Conservation (phyloP, 176 grass and related monocot genomes). For the Leersia perrieri region DNA sequence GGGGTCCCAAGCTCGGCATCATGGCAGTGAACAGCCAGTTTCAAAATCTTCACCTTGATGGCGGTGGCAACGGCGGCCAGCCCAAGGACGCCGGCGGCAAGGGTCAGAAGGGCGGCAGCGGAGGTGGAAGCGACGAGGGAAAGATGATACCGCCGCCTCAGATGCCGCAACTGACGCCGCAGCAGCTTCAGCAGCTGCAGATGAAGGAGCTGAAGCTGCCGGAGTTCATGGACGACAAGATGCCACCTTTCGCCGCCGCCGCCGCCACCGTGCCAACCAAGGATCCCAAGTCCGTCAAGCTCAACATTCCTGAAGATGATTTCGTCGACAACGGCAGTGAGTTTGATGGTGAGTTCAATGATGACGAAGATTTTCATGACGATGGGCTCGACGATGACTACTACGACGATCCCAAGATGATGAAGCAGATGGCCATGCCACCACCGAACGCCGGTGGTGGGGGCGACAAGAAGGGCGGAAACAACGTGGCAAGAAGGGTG, state of each 20-base stretch:
- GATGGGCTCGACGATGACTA: constrained; percentile 54
- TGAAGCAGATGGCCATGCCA: constrained; percentile 44
- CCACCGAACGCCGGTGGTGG: constrained; percentile 22
- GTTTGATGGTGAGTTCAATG: constrained; percentile 57
- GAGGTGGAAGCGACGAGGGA: constrained; percentile 11
- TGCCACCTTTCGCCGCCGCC: constrained; percentile 47
- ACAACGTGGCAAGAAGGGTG: constrained; percentile 42
- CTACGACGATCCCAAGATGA: constrained; percentile 63
- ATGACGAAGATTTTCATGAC: constrained; percentile 48
- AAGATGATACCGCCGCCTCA: constrained; percentile 36
- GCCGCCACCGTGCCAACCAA: constrained; percentile 22
- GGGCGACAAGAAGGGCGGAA: constrained; percentile 42
- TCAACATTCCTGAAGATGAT: constrained; percentile 42
- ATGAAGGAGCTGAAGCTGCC: constrained; percentile 68
- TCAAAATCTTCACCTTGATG: constrained; percentile 41
- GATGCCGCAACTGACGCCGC: constrained; percentile 39
- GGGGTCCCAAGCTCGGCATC: constrained; percentile 39
- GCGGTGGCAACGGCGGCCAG: constrained; percentile 34
- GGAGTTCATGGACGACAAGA: constrained; percentile 53
- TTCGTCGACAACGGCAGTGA: constrained; percentile 52
- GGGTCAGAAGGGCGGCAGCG: background rate
- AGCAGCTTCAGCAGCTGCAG: constrained; percentile 68
- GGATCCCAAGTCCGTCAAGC: constrained; percentile 60
- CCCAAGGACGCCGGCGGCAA: constrained; percentile 42
- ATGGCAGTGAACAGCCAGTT: constrained; percentile 20